Base-by-base conservation (phyloP, 768 basidiomycete genomes). In the Ramaria sp. region DNA sequence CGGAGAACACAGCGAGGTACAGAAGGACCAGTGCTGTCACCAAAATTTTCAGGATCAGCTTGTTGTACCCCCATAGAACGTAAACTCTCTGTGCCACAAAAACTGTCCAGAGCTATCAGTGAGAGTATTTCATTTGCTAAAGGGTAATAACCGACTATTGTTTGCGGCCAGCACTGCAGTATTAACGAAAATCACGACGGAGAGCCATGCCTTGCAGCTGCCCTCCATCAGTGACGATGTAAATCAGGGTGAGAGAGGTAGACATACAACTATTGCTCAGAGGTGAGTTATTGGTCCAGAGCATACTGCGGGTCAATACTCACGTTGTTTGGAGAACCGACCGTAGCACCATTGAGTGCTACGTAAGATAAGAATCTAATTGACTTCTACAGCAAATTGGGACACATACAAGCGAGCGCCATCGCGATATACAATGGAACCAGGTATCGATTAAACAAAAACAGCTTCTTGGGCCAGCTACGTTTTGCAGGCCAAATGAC, bases 381-480 rank as follows among this genome's bases (percentile, higher is more conserved):
- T n/a, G 39, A n/a, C 7, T 2, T 22, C 6, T n/a, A n/a, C 2
- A 41, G 16, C 18, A n/a, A 6, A 7, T 41, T n/a, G n/a, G n/a
- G 39, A 41, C 8, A 41, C 39, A 5, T 22, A 41, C 39, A n/a
- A 41, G 66, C 63, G 8, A 62, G 53, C 1, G 57, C 58, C 12
- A 68, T 43, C n/a, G n/a, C n/a, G 3, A 67, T 60, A 12, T 57
- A 61, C 7, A 27, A 50, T 28, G 68, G 64, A 0, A 73, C 67
- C 0, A 63, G 25, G 57, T 77, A 77, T 4, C 73, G 67, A 54
- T 73, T 66, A 6, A 69, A 36, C 25, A 77, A 61, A 59, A 73
- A 74, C 1, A 69, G 60, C 37, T 69, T 56, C 51, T 74, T 77
- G 0, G 67, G 64, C 22, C 67, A 62, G 0, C 69, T 69, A 49